phyloP scores from a whole-genome alignment of 345 rosid genomes.

The Brassica nigra region DNA sequence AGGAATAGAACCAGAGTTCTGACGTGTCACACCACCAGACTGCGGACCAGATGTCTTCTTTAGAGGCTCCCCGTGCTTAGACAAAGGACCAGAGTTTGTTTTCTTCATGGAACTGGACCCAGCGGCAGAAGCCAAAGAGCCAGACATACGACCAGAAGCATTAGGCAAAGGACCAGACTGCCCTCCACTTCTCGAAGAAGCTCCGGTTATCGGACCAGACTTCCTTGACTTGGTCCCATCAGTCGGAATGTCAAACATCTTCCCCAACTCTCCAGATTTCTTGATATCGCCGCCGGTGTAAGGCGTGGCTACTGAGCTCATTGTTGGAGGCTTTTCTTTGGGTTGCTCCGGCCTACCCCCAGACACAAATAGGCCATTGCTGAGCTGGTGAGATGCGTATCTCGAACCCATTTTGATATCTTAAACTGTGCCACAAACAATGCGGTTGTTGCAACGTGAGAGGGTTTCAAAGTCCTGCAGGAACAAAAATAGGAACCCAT shows the following conservation, averaged over 20 bases:
- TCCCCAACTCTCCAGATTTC: constrained; percentile 94
- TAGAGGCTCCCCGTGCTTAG: constrained; percentile 88
- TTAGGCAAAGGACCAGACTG: constrained; percentile 89
- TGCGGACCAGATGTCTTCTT: constrained; percentile 99
- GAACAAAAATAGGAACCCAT: constrained; percentile 9
- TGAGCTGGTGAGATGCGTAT: constrained; percentile 92
- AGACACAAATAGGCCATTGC: constrained; percentile 96
- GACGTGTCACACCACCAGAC: constrained; percentile 92
- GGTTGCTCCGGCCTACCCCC: constrained; percentile 92
- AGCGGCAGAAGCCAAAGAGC: constrained; percentile 65
- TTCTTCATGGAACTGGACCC: constrained; percentile 85
- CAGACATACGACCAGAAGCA: constrained; percentile 81
- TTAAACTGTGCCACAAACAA: constrained; percentile 19
- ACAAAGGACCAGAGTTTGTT: constrained; percentile 93
- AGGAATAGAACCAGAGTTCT: constrained; percentile 90
- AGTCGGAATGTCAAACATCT: constrained; percentile 92
- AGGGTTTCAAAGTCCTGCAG: constrained; percentile 19
- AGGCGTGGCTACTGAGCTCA: constrained; percentile 94
- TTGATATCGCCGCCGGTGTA: constrained; percentile 97
- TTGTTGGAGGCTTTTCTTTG: constrained; percentile 86
- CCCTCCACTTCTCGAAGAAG: constrained; percentile 79
- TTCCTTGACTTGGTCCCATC: constrained; percentile 95
- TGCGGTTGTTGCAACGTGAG: constrained; percentile 10
- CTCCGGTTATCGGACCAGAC: constrained; percentile 87
- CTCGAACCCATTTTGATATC: constrained; percentile 78